These are phyloP conservation scores for Cryptosporidium canis DNA, from an alignment of 169 alveolate genomes.

Conservation along the genomic window DNA sequence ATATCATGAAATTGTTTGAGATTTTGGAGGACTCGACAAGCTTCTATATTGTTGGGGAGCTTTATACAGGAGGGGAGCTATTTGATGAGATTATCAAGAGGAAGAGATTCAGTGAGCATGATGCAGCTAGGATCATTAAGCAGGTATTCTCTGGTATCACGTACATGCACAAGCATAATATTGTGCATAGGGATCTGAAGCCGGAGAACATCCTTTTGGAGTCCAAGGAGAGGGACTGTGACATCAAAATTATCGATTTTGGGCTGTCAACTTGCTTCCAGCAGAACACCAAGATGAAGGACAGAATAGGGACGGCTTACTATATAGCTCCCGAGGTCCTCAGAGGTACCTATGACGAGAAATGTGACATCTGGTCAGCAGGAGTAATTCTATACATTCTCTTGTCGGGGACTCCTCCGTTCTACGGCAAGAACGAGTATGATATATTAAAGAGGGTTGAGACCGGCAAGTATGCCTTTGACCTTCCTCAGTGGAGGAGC, in stretches of 20 bases:
- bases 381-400: constrained; percentile 90
- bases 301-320: constrained; percentile 94
- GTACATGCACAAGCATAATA: constrained; percentile 90
- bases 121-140: constrained; percentile 91
- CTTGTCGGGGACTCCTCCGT: constrained; percentile 91
- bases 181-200: constrained; percentile 89
- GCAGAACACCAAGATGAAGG: constrained; percentile 88
- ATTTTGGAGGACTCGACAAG: constrained; percentile 88
- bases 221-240: constrained; percentile 84
- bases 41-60: constrained; percentile 90
- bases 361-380: constrained; percentile 91
- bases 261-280: constrained; percentile 92
- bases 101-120: constrained; percentile 89
- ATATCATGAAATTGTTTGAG: constrained; percentile 90
- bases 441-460: constrained; percentile 88
- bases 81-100: constrained; percentile 92
- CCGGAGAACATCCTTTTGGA: constrained; percentile 90
- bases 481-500: constrained; percentile 81
- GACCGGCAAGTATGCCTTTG: constrained; percentile 83
- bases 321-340: constrained; percentile 92
- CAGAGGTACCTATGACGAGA: constrained; percentile 88
- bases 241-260: constrained; percentile 93
- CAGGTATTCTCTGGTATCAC: constrained; percentile 92
- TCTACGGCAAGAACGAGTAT: constrained; percentile 87
- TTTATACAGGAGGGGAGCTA: constrained; percentile 94